These are phyloP conservation scores for Neofusicoccum ribis DNA, from an alignment of 2,329 filamentous ascomycete genomes.

Conservation along the genomic window DNA sequence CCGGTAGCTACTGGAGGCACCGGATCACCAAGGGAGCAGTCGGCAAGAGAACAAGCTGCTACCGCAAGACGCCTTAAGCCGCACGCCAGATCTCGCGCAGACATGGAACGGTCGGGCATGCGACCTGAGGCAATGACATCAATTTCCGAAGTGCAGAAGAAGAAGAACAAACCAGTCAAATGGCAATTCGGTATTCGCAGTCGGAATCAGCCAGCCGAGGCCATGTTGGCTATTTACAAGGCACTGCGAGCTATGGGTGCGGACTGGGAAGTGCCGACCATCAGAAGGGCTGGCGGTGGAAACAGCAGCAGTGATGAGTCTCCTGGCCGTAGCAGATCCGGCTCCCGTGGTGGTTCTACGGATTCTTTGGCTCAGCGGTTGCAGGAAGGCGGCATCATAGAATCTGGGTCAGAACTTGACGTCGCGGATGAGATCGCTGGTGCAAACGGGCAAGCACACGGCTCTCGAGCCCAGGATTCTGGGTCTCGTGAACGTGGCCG, in stretches of 20 bases:
- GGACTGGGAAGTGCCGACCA: slow-evolving; percentile 69
- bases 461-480: slow-evolving; percentile 8
- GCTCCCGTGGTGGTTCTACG: slow-evolving; percentile 12
- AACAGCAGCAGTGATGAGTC: slow-evolving; percentile 38
- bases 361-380: slow-evolving; percentile 15
- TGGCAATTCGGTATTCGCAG: slow-evolving; percentile 99
- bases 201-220: slow-evolving; percentile 90
- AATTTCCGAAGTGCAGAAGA: slow-evolving; percentile 48
- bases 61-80: slow-evolving; percentile 80
- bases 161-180: slow-evolving; percentile 77
- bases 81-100: slow-evolving; percentile 71
- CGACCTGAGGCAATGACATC: slow-evolving; percentile 57
- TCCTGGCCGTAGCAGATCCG: slow-evolving; percentile 18
- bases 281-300: slow-evolving; percentile 42
- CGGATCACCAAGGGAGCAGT: slow-evolving; percentile 53
- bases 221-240: slow-evolving; percentile 92
- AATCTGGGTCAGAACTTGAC: slow-evolving; percentile 15
- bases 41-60: slow-evolving; percentile 74
- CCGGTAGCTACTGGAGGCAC: slow-evolving; percentile 46
- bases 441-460: slow-evolving; percentile 3
- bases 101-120: slow-evolving; percentile 58
- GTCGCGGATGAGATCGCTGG: background rate
- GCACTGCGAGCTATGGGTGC: slow-evolving; percentile 85
- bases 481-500: slow-evolving; percentile 33
- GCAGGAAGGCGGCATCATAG: slow-evolving; percentile 10